Base-by-base conservation (phyloP, 148 eudicot genomes). In the Cornus kousa region DNA sequence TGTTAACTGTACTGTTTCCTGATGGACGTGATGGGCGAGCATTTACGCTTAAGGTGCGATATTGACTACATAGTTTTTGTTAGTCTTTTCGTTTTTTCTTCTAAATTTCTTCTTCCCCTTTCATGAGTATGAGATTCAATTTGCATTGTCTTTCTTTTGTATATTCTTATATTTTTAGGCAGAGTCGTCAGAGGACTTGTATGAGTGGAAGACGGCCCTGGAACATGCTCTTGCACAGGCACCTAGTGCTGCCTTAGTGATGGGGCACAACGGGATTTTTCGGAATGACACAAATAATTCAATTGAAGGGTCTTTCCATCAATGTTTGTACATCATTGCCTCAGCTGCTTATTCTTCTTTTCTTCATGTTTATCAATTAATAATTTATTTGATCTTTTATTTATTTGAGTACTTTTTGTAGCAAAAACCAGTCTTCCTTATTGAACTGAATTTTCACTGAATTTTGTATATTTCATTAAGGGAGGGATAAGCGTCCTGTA, bases 1-100 rank as follows among this genome's bases (percentile, higher is more conserved):
- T 97, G 64, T 79, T 97, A 28, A 97, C 99, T 20, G 97, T 97
- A 48, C 87, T 97, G 80, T 97, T 97, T 85, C 97, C 99, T 67
- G 98, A 97, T 88, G 99, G 99, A 70, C 94, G 97, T 74, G 98
- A 92, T 86, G 99, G 98, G 13, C 90, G 99, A 60, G 99, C 99
- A 80, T 97, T 97, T 83, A 97, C 98, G 9, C 96, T 97, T 69
- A 97, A 94, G 98, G 98, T 94, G 69, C 78, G 33, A 80, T 12
- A 5, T 79, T 46, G 13, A 12, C 33, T 64, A 4, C 33, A 20
- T 60, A 23, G 46, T 12, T 4, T 35, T 16, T 24, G 53, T 74
- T 33, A 53, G 24, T 14, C 13, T 53, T 59, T 76, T 28, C 55
- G 5, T 9, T 50, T 12, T 13, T 57, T 77, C 12, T 57, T 57